Base-by-base conservation (phyloP, 2,329 filamentous ascomycete genomes). In the Penicillium palitans region DNA sequence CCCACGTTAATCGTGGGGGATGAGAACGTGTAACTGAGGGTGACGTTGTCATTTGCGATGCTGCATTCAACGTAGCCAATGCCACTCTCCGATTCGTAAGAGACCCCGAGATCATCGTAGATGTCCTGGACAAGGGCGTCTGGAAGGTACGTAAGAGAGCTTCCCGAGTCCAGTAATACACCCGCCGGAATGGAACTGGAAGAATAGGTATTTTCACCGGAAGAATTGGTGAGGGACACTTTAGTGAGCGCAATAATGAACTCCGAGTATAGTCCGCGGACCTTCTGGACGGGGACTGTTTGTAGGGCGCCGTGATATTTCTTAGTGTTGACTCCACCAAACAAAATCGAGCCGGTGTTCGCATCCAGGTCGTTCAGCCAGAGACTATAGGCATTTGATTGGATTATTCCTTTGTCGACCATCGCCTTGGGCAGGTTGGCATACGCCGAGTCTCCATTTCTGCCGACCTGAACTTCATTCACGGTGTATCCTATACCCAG, bases 401-500 rank as follows among this genome's bases (percentile, higher is more conserved):
- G 74, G 63, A 90, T 90, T 50, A 82, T 55, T 8, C 85, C 86
- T 4, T 83, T 78, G 31, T 83, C 74, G 1, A 84, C 84, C 78
- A 93, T 79, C 59, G 84, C 84, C 42, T 83, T 81, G 2, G 89
- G 89, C 7, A 93, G 78, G 71, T 92, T 93, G 44, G 84, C 74
- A 74, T 93, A 93, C 0, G 83, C 57, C 4, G 75, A 58, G 57
- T 79, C 74, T 6, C 81, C 68, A 52, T 70, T 68, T 80, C 82
- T 62, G 52, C 82, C 81, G 46, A 90, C 69, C 44, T 70, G 65
- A n/a, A 69, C 70, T 76, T 97, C 93, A 72, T 96, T 95, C 63
- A 81, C 73, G 0, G 83, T 72, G 72, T 96, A 97, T 7, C 93
- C 93, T 61, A 98, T 89, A 19, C 93, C 93, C 21, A 97, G 75